Base-by-base conservation (phyloP, 2,329 filamentous ascomycete species). In the Talaromyces sp. region DNA sequence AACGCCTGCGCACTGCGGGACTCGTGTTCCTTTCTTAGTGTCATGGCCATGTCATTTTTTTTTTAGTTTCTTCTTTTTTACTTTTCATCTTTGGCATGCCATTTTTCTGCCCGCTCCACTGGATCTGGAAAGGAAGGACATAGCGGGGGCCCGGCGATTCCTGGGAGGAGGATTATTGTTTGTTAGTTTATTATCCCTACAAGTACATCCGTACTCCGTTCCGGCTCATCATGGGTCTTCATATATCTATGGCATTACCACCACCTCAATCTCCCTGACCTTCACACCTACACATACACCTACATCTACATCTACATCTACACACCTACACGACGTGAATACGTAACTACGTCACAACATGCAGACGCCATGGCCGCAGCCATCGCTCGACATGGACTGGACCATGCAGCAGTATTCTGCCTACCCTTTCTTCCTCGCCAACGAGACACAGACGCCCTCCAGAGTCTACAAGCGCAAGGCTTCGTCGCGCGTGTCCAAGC, bases 401-500 rank as follows among this genome's bases (percentile, higher is more conserved):
- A 57, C 61, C 52, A 59, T 61, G 19, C 66, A 46, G 43, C 43
- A 19, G 46, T 60, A 66, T 59, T 62, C 63, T 57, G 58, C 60
- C 58, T 68, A 64, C 65, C 63, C 62, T 54, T 65, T 66, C 29
- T 59, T 65, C 43, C 66, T 71, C 59, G 56, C 59, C 17, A 69
- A 69, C 9, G 80, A 77, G 64, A 78, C 80, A 64, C 64, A 77
- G 64, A 78, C 80, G 64, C 64, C 68, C 21, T 66, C 81, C 81
- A 71, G 81, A 79, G 68, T 74, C 72, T 55, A 78, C 75, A 65
- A 77, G 75, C 62, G 75, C 77, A 61, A 86, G 84, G 82, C 81
- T 26, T 24, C 54, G 32, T 65, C 68, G 29, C 70, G 87, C 62
- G 78, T 90, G 43, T 75, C 75, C 59, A 90, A 90, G 73, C 85